Percentiles rank a stretch among this genome's conserved stretches.
Evolutionary conservation across 2,329 filamentous ascomycete genomes (phyloP).

Genomic region (Apiospora marii): DNA sequence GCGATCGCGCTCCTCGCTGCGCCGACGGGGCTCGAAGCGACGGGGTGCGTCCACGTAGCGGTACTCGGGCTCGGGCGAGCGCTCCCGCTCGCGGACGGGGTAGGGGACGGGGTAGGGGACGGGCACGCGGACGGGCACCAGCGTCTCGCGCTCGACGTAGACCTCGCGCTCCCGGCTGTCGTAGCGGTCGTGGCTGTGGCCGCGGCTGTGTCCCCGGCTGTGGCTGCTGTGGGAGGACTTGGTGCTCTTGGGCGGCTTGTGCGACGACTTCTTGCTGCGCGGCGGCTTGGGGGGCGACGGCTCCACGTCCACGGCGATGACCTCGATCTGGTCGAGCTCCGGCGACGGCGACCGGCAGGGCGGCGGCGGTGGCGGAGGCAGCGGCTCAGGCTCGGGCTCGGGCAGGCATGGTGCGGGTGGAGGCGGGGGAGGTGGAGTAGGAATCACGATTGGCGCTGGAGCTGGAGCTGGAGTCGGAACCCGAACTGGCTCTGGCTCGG

Average conservation of each 20-base stretch:
- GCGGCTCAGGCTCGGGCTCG: constrained; percentile 27
- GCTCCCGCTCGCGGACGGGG: constrained; percentile 43
- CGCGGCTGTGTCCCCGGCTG: constrained; percentile 37
- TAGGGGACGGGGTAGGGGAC: constrained; percentile 52
- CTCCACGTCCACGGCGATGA: constrained; percentile 53
- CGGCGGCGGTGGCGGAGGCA: constrained; percentile 26
- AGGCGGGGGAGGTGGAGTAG: neutral
- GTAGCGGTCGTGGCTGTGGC: constrained; percentile 37
- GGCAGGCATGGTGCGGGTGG: constrained; percentile 31
- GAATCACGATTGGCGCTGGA: constrained; percentile 11
- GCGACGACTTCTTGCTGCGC: constrained; percentile 40
- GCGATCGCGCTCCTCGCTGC: constrained; percentile 38
- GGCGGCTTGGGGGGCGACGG: constrained; percentile 38
- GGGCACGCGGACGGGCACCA: constrained; percentile 52
- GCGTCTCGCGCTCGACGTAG: constrained; percentile 60
- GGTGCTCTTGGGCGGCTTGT: constrained; percentile 36
- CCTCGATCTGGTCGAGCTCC: constrained; percentile 46
- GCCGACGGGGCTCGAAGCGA: constrained; percentile 45
- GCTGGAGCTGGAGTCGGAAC: constrained; percentile 26
- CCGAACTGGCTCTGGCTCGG: constrained; percentile 13
- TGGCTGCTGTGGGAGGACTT: constrained; percentile 26
- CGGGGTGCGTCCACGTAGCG: constrained; percentile 61
- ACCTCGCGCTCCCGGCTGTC: constrained; percentile 52
- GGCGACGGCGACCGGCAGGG: constrained; percentile 29
- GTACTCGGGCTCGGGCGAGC: constrained; percentile 45